Percentiles rank a stretch among this genome's conserved stretches.
phyloP scores from a whole-genome alignment of 495 filamentous ascomycete genomes.

The Stereocaulon alpinum region DNA sequence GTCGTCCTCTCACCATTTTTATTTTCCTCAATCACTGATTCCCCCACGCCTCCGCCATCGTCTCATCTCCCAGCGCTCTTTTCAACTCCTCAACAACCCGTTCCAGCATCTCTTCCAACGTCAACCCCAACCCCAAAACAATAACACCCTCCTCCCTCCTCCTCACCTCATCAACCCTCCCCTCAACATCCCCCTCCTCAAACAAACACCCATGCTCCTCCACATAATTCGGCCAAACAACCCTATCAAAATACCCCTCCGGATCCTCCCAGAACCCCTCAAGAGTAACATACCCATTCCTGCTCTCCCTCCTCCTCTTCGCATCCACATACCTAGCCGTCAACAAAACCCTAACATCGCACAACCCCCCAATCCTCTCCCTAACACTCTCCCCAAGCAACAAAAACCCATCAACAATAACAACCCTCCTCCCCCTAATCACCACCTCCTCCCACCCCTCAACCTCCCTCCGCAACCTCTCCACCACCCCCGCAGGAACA shows the following conservation, averaged over 20 bases:
- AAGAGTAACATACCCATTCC: conserved; percentile 72
- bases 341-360: conserved; percentile 70
- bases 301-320: conserved; percentile 55
- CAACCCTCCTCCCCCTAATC: conserved; percentile 21
- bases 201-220: conserved; percentile 69
- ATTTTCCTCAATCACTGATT: background rate
- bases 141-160: conserved; percentile 29
- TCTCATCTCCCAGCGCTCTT: background rate
- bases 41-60: background rate
- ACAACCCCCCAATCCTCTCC: conserved; percentile 28
- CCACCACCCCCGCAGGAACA: background rate
- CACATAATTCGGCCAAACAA: conserved; percentile 93
- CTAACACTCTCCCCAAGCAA: conserved; percentile 43
- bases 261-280: conserved; percentile 92
- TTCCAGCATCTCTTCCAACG: background rate
- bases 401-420: conserved; percentile 75
- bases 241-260: conserved; percentile 81
- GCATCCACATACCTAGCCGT: conserved; percentile 49
- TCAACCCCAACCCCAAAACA: conserved; percentile 21
- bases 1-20: background rate
- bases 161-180: conserved; percentile 20
- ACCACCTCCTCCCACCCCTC: background rate
- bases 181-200: conserved; percentile 50
- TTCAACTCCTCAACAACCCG: background rate
- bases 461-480: conserved; percentile 25